Evolutionary conservation across 768 basidiomycete species (phyloP).

Genomic region (Dioszegia hungarica): DNA sequence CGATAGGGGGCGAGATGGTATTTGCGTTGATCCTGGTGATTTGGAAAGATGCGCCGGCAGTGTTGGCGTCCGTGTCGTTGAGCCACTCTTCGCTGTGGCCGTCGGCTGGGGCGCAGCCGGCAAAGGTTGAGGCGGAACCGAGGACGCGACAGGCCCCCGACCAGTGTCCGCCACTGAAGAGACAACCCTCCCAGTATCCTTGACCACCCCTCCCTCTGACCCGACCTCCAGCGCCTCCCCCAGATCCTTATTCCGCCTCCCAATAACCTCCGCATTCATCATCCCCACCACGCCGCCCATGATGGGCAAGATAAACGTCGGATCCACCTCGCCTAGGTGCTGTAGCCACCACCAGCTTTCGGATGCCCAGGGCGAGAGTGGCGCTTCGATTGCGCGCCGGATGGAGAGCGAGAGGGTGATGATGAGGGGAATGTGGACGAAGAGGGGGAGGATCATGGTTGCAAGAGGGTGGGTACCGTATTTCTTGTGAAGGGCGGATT

Average conservation of each 20-base stretch:
- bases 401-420: slow-evolving; percentile 44
- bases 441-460: slow-evolving; percentile 43
- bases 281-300: slow-evolving; percentile 42
- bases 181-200: neutral
- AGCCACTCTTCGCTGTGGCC: neutral
- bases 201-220: neutral
- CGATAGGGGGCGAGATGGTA: neutral
- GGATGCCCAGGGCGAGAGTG: slow-evolving; percentile 21
- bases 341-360: slow-evolving; percentile 41
- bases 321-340: slow-evolving; percentile 43
- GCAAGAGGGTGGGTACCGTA: slow-evolving; percentile 44
- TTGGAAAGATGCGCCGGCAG: neutral
- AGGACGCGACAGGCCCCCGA: no score
- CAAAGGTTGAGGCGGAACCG: no score
- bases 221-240: neutral
- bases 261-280: slow-evolving; percentile 46
- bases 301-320: slow-evolving; percentile 41
- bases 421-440: slow-evolving; percentile 49
- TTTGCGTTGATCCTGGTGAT: neutral
- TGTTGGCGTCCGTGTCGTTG: neutral
- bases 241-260: slow-evolving; percentile 9
- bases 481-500: slow-evolving; percentile 28
- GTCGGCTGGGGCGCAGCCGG: no score
- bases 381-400: slow-evolving; percentile 42
- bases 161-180: no score